These are phyloP conservation scores for Hortiboletus flavorubellus DNA, from an alignment of 768 basidiomycete genomes.

Conservation along the genomic window DNA sequence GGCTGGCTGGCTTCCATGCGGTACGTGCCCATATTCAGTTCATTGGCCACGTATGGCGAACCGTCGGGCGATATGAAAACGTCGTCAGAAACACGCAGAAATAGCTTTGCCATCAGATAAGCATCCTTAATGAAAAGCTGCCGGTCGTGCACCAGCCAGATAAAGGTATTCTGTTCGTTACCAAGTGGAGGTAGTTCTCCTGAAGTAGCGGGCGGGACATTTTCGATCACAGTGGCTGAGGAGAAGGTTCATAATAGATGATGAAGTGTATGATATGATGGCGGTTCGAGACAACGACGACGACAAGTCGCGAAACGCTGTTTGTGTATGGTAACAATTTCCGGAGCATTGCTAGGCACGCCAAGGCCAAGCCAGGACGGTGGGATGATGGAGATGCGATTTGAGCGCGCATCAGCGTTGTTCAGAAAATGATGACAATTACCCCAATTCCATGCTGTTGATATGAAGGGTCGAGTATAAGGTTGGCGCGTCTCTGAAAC, in stretches of 20 bases:
- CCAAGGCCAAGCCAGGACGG: background rate
- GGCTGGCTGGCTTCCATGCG: constrained; percentile 13
- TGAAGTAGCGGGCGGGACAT: constrained; percentile 1
- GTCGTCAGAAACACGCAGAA: constrained; percentile 19
- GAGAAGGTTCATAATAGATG: background rate
- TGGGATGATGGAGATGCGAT: constrained; percentile 9
- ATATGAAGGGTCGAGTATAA: constrained; percentile 11
- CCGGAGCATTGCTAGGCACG: constrained; percentile 10
- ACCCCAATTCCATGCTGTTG: constrained; percentile 5
- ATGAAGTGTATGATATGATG: constrained; percentile 1
- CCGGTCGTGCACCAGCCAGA: constrained; percentile 19
- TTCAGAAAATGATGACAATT: constrained; percentile 2
- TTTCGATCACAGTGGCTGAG: constrained; percentile 3
- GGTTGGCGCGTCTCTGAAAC: constrained; percentile 4
- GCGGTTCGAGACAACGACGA: background rate
- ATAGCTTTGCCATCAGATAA: constrained; percentile 24
- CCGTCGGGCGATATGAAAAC: constrained; percentile 25
- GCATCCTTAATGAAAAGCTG: constrained; percentile 18
- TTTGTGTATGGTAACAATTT: constrained; percentile 23
- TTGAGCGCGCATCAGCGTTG: background rate
- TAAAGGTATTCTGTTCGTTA: constrained; percentile 8
- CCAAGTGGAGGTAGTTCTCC: constrained; percentile 22
- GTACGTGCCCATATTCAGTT: background rate
- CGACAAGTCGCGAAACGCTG: constrained; percentile 4
- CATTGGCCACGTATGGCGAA: constrained; percentile 12